Conservation (phyloP, 148 eudicot species). For the Chenopodium quinoa region DNA sequence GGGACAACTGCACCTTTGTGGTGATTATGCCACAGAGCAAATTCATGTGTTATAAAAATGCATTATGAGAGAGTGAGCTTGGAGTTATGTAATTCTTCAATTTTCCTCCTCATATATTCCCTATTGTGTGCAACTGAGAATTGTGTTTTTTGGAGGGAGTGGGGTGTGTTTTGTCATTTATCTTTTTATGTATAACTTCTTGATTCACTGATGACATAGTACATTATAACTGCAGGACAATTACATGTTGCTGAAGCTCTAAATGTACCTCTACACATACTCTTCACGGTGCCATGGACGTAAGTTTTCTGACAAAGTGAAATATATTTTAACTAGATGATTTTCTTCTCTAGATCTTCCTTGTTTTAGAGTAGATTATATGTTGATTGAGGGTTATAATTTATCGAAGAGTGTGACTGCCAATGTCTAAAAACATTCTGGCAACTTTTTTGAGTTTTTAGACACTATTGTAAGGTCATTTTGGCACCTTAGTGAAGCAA, state of each 20-base stretch:
- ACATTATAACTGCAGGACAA: slow-evolving; percentile 57
- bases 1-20: background rate
- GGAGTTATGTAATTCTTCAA: background rate
- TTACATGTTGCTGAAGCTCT: slow-evolving; percentile 97
- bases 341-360: background rate
- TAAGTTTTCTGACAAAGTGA: slow-evolving; percentile 39
- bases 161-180: background rate
- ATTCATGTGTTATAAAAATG: background rate
- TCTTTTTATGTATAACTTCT: background rate
- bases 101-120: background rate
- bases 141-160: background rate
- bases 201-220: slow-evolving; percentile 1
- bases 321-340: background rate
- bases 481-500: background rate
- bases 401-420: background rate
- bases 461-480: background rate
- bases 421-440: background rate
- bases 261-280: slow-evolving; percentile 83
- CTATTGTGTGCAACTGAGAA: background rate
- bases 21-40: background rate
- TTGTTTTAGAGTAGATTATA: background rate
- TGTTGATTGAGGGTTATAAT: background rate
- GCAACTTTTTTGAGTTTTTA: background rate
- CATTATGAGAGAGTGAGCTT: background rate
- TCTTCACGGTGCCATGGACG: slow-evolving; percentile 99